These are phyloP conservation scores for Eustoma russellianum DNA, from an alignment of 257 asterid genomes.

Conservation along the genomic window DNA sequence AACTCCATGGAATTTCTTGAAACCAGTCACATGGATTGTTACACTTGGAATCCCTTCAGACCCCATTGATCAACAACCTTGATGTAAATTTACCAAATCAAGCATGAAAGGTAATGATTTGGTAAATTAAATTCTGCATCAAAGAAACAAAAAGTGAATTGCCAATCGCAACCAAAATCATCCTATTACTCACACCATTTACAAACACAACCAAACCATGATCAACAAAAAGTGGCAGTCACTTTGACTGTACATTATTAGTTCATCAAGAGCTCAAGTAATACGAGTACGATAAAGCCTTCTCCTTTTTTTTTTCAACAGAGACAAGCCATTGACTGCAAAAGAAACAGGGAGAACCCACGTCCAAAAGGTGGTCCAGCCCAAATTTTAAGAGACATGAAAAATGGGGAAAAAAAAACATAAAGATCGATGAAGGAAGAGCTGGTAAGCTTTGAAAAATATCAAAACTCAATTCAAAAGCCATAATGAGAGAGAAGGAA, in stretches of 20 bases:
- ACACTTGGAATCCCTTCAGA: slow-evolving; percentile 91
- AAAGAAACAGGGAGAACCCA: no score
- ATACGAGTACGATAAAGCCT: no score
- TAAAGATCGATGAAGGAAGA: neutral
- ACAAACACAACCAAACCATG: neutral
- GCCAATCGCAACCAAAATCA: neutral
- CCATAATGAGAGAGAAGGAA: slow-evolving; percentile 21
- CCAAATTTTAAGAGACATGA: no score
- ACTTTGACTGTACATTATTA: neutral
- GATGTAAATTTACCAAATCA: slow-evolving; percentile 13
- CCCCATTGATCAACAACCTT: slow-evolving; percentile 57
- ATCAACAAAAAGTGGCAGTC: neutral
- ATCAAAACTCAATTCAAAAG: slow-evolving; percentile 2
- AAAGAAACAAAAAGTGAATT: slow-evolving; percentile 1
- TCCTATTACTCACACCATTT: neutral
- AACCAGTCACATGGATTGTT: slow-evolving; percentile 84
- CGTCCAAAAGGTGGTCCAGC: no score
- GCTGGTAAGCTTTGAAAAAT: neutral
- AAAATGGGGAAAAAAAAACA: no score
- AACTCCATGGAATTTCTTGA: slow-evolving; percentile 85
- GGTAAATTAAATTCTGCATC: slow-evolving; percentile 4
- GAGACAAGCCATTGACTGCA: no score
- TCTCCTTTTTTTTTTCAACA: no score
- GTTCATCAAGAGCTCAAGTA: neutral
- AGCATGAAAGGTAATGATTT: slow-evolving; percentile 21